Conservation (phyloP, 23 red algal species). For the Gracilaria domingensis region DNA sequence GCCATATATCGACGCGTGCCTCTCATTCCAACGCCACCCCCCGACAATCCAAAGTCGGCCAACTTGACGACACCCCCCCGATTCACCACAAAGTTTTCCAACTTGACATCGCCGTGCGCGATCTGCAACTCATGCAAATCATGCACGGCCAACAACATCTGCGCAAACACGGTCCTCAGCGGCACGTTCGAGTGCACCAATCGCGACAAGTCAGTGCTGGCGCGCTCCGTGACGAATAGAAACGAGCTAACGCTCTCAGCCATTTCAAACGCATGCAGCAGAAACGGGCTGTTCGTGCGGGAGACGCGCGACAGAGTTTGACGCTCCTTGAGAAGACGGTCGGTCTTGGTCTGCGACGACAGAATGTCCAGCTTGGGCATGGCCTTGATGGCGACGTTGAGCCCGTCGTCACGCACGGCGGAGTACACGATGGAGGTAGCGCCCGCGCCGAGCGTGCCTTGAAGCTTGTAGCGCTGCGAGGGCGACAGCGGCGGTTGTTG, state of each 20-base stretch:
- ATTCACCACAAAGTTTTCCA: conserved; percentile 18
- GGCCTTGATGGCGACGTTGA: conserved; percentile 6
- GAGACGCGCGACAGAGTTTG: background rate
- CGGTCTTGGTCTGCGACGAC: background rate
- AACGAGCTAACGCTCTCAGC: background rate
- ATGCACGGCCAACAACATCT: background rate
- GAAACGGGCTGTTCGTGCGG: background rate
- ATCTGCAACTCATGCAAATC: background rate
- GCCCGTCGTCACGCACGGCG: background rate
- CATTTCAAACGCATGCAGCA: background rate
- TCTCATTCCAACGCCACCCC: background rate
- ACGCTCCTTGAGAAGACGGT: background rate
- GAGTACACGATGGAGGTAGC: background rate
- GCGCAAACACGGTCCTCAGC: background rate
- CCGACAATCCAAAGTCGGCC: conserved; percentile 20
- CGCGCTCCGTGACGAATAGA: conserved; percentile 6
- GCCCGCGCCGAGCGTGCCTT: background rate
- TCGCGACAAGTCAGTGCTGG: background rate
- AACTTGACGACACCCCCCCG: background rate
- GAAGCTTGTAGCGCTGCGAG: background rate
- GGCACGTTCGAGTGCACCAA: background rate
- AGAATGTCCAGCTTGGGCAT: background rate
- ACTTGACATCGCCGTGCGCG: conserved; percentile 3
- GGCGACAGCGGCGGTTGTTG: background rate
- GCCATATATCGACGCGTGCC: conserved; percentile 45